A percentile compares a stretch with the other conserved stretches of the same genome.
Evolutionary conservation across 2,329 filamentous ascomycete species (phyloP).

Genomic region (Keithomyces neogunnii): DNA sequence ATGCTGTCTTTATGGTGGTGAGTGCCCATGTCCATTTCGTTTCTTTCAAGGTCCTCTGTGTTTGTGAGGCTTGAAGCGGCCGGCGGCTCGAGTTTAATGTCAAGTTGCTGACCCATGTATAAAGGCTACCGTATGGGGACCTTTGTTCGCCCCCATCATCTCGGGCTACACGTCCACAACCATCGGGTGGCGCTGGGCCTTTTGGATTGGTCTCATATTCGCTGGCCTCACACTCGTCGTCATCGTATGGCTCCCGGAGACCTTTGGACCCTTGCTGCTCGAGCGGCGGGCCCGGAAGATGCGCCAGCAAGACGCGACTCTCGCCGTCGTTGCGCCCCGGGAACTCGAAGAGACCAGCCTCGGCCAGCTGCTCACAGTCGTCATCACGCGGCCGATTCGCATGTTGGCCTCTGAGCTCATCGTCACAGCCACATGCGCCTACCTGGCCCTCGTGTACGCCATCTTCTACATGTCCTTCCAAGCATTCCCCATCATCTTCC

Average conservation of each 20-base stretch:
- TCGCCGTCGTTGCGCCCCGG: slow-evolving; percentile 46
- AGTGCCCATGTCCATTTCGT: background rate
- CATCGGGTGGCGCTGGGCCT: slow-evolving; percentile 61
- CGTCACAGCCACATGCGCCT: slow-evolving; percentile 60
- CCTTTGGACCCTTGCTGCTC: slow-evolving; percentile 52
- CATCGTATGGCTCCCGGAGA: slow-evolving; percentile 56
- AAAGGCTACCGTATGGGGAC: slow-evolving; percentile 55
- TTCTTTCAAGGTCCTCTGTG: background rate
- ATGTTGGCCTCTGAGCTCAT: slow-evolving; percentile 69
- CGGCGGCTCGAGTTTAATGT: too few species aligned
- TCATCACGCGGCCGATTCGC: slow-evolving; percentile 60
- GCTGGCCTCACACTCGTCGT: slow-evolving; percentile 53
- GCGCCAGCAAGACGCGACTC: slow-evolving; percentile 44
- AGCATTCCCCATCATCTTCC: slow-evolving; percentile 65
- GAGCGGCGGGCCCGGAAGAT: slow-evolving; percentile 47
- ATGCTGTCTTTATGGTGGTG: slow-evolving; percentile 57
- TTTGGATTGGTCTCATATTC: slow-evolving; percentile 63
- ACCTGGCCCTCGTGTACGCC: slow-evolving; percentile 62
- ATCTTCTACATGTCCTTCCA: slow-evolving; percentile 68
- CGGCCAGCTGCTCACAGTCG: slow-evolving; percentile 52
- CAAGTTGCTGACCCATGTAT: background rate
- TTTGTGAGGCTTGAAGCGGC: too few species aligned
- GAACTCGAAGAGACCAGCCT: slow-evolving; percentile 54
- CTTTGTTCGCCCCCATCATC: slow-evolving; percentile 55
- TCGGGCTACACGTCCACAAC: slow-evolving; percentile 51